Conservation (phyloP, 331 rosid genomes). For the Quercus tomentella region DNA sequence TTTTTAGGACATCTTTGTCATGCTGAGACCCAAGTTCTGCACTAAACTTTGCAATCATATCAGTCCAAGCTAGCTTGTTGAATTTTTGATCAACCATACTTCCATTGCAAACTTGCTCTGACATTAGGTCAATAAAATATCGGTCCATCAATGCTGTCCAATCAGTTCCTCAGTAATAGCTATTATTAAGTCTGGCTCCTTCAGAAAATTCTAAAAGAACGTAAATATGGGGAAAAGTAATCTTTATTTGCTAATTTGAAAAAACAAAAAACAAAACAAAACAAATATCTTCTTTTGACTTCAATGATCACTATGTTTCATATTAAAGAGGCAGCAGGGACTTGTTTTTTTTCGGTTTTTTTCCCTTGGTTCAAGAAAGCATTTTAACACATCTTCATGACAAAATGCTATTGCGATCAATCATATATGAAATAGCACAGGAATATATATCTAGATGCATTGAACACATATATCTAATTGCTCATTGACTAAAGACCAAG, state of each 20-base stretch:
- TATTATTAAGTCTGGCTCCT: slow-evolving; percentile 29
- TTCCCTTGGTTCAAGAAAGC: background rate
- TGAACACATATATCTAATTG: background rate
- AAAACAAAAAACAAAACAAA: too few relatives aligned
- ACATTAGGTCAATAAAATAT: slow-evolving; percentile 51
- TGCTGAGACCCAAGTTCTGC: slow-evolving; percentile 43
- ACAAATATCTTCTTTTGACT: too few relatives aligned
- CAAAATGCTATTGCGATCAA: background rate
- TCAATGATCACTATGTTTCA: too few relatives aligned
- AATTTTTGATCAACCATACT: slow-evolving; percentile 38
- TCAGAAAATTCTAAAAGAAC: slow-evolving; percentile 10
- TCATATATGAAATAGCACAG: background rate
- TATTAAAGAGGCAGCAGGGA: too few relatives aligned
- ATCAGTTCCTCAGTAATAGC: slow-evolving; percentile 28
- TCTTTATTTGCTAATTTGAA: too few relatives aligned
- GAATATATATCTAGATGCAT: background rate
- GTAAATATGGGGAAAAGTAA: background rate
- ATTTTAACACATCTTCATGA: background rate
- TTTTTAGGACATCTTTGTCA: slow-evolving; percentile 37
- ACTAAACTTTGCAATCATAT: slow-evolving; percentile 48
- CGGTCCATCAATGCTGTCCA: slow-evolving; percentile 56
- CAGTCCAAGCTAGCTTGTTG: slow-evolving; percentile 40
- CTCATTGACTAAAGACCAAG: too few relatives aligned
- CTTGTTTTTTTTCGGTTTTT: accelerated
- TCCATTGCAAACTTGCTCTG: slow-evolving; percentile 42